These are phyloP conservation scores for Hanseniaspora gamundiae DNA, from an alignment of 1,139 yeast genomes.

Conservation along the genomic window DNA sequence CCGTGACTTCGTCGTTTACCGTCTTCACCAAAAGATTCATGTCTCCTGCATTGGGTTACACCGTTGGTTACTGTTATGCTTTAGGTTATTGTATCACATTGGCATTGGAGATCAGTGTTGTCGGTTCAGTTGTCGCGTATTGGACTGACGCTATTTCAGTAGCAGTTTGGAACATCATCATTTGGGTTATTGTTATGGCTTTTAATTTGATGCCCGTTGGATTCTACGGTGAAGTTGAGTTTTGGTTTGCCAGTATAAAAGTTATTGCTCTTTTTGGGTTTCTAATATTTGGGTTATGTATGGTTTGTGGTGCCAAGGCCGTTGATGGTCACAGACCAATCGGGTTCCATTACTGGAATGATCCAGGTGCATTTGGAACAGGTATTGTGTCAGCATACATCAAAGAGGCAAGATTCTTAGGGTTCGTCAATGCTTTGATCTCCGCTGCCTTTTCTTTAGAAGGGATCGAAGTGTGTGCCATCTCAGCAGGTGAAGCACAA, in stretches of 20 bases:
- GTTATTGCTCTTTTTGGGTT: conserved; percentile 65
- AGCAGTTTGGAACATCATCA: conserved; percentile 58
- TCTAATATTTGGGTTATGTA: conserved; percentile 54
- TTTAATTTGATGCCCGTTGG: conserved; percentile 52
- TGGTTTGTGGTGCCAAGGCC: conserved; percentile 63
- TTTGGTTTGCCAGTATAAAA: conserved; percentile 59
- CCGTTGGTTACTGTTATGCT: too few species aligned
- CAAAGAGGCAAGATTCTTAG: conserved; percentile 57
- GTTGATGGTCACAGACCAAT: conserved; percentile 42
- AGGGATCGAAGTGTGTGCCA: conserved; percentile 80
- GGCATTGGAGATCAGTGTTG: conserved; percentile 76
- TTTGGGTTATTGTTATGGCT: conserved; percentile 41
- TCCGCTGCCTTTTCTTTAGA: conserved; percentile 70
- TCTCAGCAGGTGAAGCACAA: conserved; percentile 79
- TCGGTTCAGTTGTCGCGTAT: too few species aligned
- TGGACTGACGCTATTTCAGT: conserved; percentile 58
- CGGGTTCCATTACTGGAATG: conserved; percentile 83
- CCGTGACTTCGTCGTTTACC: conserved; percentile 54
- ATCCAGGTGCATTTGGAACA: conserved; percentile 79
- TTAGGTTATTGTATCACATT: too few species aligned
- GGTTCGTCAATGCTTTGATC: conserved; percentile 56
- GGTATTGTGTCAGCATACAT: conserved; percentile 41
- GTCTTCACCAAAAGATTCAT: conserved; percentile 46
- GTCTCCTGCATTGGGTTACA: conserved; percentile 35
- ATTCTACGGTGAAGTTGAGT: conserved; percentile 59